Base-by-base conservation (phyloP, 1,284 basidiomycete genomes). In the Puccinia novopanici region DNA sequence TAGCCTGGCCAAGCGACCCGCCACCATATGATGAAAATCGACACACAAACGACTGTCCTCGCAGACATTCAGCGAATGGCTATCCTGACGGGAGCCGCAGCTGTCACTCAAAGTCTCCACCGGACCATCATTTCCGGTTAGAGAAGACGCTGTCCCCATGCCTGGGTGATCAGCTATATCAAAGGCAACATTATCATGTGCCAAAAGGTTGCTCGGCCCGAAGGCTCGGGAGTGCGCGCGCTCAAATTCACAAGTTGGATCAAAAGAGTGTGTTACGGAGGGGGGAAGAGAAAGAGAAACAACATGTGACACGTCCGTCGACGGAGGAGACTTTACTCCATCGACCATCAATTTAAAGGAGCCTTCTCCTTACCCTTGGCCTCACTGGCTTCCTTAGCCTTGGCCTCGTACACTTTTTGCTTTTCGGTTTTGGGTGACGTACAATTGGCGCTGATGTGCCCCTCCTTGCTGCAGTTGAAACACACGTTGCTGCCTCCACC, bases 391-490 rank as follows among this genome's bases (percentile, higher is more conserved):
- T n/a, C n/a, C n/a, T n/a, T n/a, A n/a, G n/a, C n/a, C n/a, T n/a
- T n/a, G n/a, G n/a, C n/a, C n/a, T n/a, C n/a, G n/a, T n/a, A n/a
- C n/a, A n/a, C n/a, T n/a, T n/a, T n/a, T n/a, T n/a, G n/a, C n/a
- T n/a, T n/a, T n/a, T n/a, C n/a, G n/a, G n/a, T n/a, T n/a, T n/a
- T n/a, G n/a, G n/a, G n/a, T n/a, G n/a, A n/a, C n/a, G n/a, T n/a
- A n/a, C n/a, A 73, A 3, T 55, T 30, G 9, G 42, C 8, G 6
- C 19, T 37, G 1, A 37, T 30, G 34, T 73, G 71, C 8, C 71
- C 71, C 24, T 54, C 40, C 27, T 55, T 48, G 40, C n/a, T 27
- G 40, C 71, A 73, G 37, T 73, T 73, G 40, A 54, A 73, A 42
- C 71, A 73, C 5, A 3, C 12, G n/a, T 19, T 27, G 30, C 12